phyloP scores from a whole-genome alignment of 106 monocot genomes.

The Dioscorea dumetorum region DNA sequence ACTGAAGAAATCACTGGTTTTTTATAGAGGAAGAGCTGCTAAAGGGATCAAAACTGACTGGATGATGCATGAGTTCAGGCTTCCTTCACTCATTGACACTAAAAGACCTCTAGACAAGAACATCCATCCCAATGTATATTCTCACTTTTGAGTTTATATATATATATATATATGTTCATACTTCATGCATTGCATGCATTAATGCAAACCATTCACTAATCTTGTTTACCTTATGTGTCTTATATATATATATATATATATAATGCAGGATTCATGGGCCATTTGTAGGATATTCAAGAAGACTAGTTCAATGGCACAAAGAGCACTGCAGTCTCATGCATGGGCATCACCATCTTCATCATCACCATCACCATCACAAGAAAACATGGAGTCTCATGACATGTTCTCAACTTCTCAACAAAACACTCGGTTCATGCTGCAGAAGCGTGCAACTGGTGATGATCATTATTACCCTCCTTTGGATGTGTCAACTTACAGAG shows the following conservation, averaged over 20 bases:
- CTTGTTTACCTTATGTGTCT: no score
- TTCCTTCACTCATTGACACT: slow-evolving; percentile 54
- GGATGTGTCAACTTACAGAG: slow-evolving; percentile 12
- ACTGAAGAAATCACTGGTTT: slow-evolving; percentile 98
- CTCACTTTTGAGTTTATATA: no score
- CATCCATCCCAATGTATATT: slow-evolving; percentile 49
- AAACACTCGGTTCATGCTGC: no score
- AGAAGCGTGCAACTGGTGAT: no score
- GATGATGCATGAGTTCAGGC: slow-evolving; percentile 99
- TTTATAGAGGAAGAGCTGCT: slow-evolving; percentile 98
- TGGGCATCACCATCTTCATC: slow-evolving; percentile 34
- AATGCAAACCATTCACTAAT: background rate
- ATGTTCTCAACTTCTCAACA: slow-evolving; percentile 27
- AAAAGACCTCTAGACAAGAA: slow-evolving; percentile 58
- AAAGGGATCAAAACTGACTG: slow-evolving; percentile 93
- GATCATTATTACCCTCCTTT: slow-evolving; percentile 3
- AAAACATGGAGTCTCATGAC: slow-evolving; percentile 13
- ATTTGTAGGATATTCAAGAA: slow-evolving; percentile 98
- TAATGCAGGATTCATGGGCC: slow-evolving; percentile 87
- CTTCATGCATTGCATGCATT: no score
- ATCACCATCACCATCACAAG: slow-evolving; percentile 24
- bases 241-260: background rate
- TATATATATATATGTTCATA: no score
- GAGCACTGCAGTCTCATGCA: slow-evolving; percentile 75
- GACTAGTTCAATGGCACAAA: slow-evolving; percentile 71